Base-by-base conservation (phyloP, 371 early-diverging fungal genomes). In the Smittium culicis region DNA sequence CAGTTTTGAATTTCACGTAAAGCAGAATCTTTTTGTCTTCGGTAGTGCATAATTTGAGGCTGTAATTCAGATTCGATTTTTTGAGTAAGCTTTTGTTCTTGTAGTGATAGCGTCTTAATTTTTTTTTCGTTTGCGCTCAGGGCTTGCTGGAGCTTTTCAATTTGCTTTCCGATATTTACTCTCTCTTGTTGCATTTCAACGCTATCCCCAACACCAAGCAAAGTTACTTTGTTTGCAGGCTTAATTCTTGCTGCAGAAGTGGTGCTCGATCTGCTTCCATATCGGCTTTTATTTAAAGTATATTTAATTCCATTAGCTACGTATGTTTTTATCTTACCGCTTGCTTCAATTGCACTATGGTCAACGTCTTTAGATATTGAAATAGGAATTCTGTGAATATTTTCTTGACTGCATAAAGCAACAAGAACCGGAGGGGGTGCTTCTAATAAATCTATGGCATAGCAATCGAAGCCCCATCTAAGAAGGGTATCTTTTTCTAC, bases 391-490 rank as follows among this genome's bases (percentile, higher is more conserved):
- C 70, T 63, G 69, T 93, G 83, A 25, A 93, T 70, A 0, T 75
- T 65, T 16, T 78, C 71, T 59, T 79, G 74, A 20, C 75, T 66
- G 68, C 92, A 91, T 34, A 93, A 69, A 16, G 84, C 82, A 0
- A 80, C 80, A 32, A 89, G 67, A 0, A 93, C 75, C 2, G 81
- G 77, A 0, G 77, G 74, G 1, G 92, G 91, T 0, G 86, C 92
- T 27, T 87, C 86, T n/a, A 96, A 61, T 20, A 86, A 78, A 68
- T 93, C 88, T 29, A 84, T 70, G 24, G 86, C 70, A 68, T 83
- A 90, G 58, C 87, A 81, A 29, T 88, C 88, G 73, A 96, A 86
- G 1, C 89, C 89, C 62, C 79, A 77, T 5, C 28, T 67, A 5
- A 68, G 55, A 8, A 86, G 72, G 45, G 79, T 72, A 28, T 76